Evolutionary conservation across 140 eudicot genomes (phyloP), one percentile per base, ranked within the genome.

Genomic region (Senecio squalidus): DNA sequence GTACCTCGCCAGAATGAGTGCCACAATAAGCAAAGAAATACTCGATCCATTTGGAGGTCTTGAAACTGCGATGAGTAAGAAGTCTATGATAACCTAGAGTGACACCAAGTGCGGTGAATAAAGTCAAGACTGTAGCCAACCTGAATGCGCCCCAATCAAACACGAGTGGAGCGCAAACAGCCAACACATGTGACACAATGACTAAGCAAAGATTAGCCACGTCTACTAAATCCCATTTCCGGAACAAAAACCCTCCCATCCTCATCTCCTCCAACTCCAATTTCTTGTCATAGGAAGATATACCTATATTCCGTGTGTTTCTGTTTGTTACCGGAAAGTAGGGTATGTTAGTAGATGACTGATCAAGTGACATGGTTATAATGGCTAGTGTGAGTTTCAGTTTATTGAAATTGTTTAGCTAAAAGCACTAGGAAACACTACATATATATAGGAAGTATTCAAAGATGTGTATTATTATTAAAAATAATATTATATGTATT

Each of bases 81-180:
- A 55, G 26, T 33, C 62, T 55, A 64, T 44, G 67, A 21, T 63
- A 63, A 47, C 58, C 58, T 3, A 48, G 69, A 4, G 49, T 48
- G 9, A 48, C 17, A 30, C 69, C 59, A 8, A 33, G 7, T 7
- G 47, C 49, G 4, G 67, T 14, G 20, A 47, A 21, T 13, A 30
- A 47, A 22, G 8, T 6, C 23, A 48, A 63, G 29, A 6, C 55
- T 1, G 9, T 13, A 14, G 11, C 34, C 30, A 47, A 15, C 59
- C 22, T 10, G 16, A 63, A 11, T 13, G 69, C 69, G 0, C 45
- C 47, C 58, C 58, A 63, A 17, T 17, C 24, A 34, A 44, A 27
- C 18, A 28, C 26, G 14, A 60, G 43, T 3, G 67, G 67, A 27
- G 67, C 28, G 1, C 40, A 60, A 43, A 5, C 18, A 38, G 34